Base-by-base conservation (phyloP, 352 stramenopile species). In the Phytophthora macrochlamydospora region DNA sequence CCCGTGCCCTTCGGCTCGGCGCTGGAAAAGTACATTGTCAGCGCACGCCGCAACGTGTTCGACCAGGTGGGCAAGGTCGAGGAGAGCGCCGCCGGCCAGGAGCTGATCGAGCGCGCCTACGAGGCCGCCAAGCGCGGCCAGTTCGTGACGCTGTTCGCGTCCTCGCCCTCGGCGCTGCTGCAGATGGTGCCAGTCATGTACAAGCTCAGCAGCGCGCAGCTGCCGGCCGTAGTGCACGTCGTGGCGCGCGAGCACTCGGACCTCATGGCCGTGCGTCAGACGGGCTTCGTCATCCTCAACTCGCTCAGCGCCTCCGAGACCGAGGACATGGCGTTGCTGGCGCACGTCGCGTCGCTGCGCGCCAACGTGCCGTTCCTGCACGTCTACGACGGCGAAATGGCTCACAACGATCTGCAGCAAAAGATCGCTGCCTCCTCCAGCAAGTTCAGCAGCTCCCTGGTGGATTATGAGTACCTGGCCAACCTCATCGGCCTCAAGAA, bases 161-260 rank as follows among this genome's bases (percentile, higher is more conserved):
- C 90, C 3, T 97, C 88, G 65, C 91, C 94, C 55, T 59, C 77
- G 14, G 78, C 88, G 63, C 76, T 98, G 65, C 71, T 97, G 66
- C 79, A 96, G 32, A 98, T 97, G 79, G 93, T 98, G 59, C 93
- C 93, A n/a, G 97, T 92, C 66, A 89, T 98, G 76, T 98, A 97
- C 81, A 97, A 98, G 70, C 95, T 98, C 69, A 93, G 91, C 66
- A 86, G 84, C 43, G 87, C 96, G 62, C 79, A 83, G 45, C 69
- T 94, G 48, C 89, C 87, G 6, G 82, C 89, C 2, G 92, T 98
- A 31, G 81, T 98, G 43, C 93, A 98, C 76, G 93, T 98, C 18
- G 90, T 94, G 24, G 92, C 92, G 24, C 80, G 87, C 56, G 93
- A 98, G 56, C 92, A 98, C 75, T 91, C 85, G 42, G 93, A 98